phyloP scores from a whole-genome alignment of 2,329 filamentous ascomycete genomes.

The Penicillium sp. region DNA sequence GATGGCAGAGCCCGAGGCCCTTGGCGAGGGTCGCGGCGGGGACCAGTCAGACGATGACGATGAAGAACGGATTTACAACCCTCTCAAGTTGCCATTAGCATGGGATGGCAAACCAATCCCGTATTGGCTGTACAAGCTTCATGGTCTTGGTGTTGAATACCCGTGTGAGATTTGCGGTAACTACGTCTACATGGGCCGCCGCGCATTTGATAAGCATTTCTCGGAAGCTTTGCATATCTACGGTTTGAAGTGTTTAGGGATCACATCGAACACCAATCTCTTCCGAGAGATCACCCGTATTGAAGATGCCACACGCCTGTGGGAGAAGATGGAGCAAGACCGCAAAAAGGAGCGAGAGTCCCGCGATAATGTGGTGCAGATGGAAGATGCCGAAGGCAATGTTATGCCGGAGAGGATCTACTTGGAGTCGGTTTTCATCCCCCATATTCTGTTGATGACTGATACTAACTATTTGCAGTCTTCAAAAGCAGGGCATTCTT shows the following conservation, averaged over 20 bases:
- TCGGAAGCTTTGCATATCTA: slow-evolving; percentile 90
- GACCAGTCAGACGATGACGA: slow-evolving; percentile 62
- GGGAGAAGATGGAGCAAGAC: slow-evolving; percentile 88
- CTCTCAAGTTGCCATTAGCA: slow-evolving; percentile 85
- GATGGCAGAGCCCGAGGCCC: slow-evolving; percentile 55
- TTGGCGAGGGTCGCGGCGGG: slow-evolving; percentile 38
- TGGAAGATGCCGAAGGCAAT: slow-evolving; percentile 96
- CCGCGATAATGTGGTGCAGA: slow-evolving; percentile 84
- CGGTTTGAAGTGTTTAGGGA: slow-evolving; percentile 86
- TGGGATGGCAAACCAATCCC: slow-evolving; percentile 99
- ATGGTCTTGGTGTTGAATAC: slow-evolving; percentile 91
- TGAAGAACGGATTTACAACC: slow-evolving; percentile 88
- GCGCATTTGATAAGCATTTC: slow-evolving; percentile 98
- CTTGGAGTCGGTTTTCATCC: slow-evolving; percentile 56
- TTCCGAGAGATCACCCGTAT: slow-evolving; percentile 94
- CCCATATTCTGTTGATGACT: neutral
- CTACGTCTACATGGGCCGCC: slow-evolving; percentile 95
- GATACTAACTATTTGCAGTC: slow-evolving; percentile 34
- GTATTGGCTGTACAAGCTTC: slow-evolving; percentile 96
- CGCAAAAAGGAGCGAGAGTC: slow-evolving; percentile 70
- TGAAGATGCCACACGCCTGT: slow-evolving; percentile 77
- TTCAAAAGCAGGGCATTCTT: slow-evolving; percentile 84
- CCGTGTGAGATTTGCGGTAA: slow-evolving; percentile 96
- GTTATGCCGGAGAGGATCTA: slow-evolving; percentile 99
- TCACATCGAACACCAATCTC: slow-evolving; percentile 74